Base-by-base conservation (phyloP, 768 basidiomycete genomes). In the Megacollybia marginata region DNA sequence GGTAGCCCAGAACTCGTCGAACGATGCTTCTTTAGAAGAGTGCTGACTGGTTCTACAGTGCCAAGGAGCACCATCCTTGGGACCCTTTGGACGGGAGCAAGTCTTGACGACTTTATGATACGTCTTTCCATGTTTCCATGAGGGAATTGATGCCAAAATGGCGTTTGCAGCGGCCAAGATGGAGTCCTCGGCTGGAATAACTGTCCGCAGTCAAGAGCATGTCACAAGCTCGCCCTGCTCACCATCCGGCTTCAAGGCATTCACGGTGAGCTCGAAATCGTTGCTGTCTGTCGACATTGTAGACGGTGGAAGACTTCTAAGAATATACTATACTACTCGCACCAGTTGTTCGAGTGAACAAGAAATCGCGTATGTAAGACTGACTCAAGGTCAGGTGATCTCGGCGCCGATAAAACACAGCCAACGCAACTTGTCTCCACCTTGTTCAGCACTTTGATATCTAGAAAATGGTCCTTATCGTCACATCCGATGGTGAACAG, bases 401-500 rank as follows among this genome's bases (percentile, higher is more conserved):
- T 18, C 15, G 38, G 18, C 13, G 38, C 13, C 13, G 38, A 18
- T 6, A 28, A 28, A 28, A 28, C 23, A 28, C 23, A 28, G 23
- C 23, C 23, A 28, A 28, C 23, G 23, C 23, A 28, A 6, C 2
- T 28, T 28, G 2, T 28, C 38, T 40, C 15, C 38, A 15, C 13
- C 8, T 40, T 18, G 4, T 40, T 40, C 38, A 13, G 46, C 48
- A 36, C 42, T 20, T 32, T n/a, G n/a, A n/a, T n/a, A n/a, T n/a
- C n/a, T n/a, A n/a, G n/a, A 72, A 71, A 62, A 90, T 90, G 85
- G 86, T 92, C 63, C 79, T 83, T 59, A 87, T 94, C 70, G 80
- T 85, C 64, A 94, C 92, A 35, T 97, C 95, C 43, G 96, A 99
- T 68, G 92, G 90, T 58, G 96, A 97, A 69, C 82, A 86, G 55